Conservation (phyloP, 441 rosid genomes). For the Erysimum cheiri region DNA sequence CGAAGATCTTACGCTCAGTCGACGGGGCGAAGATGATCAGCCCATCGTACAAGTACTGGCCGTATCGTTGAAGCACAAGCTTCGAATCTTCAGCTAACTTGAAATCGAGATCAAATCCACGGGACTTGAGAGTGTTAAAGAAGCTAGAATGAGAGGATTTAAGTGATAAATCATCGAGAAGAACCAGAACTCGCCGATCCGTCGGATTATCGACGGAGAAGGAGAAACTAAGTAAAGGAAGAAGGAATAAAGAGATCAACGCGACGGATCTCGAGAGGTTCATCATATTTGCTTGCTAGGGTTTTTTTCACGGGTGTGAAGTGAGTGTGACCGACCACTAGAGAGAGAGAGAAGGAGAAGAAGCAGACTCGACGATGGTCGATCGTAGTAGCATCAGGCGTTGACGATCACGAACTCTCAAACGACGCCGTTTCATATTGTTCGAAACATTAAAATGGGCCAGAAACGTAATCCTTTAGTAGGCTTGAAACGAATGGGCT, state of each 20-base stretch:
- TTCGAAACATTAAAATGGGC: constrained; percentile 2
- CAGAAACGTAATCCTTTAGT: not conserved
- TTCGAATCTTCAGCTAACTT: constrained; percentile 79
- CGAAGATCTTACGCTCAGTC: constrained; percentile 62
- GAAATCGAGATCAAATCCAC: constrained; percentile 79
- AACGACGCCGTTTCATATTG: not conserved
- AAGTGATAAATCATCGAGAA: constrained; percentile 78
- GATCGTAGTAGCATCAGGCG: constrained; percentile 26
- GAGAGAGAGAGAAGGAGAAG: constrained; percentile 34
- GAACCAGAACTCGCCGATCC: constrained; percentile 68
- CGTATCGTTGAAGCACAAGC: constrained; percentile 76
- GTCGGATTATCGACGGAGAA: constrained; percentile 69
- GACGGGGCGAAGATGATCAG: constrained; percentile 78
- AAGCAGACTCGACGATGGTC: constrained; percentile 25
- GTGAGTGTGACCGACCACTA: constrained; percentile 37
- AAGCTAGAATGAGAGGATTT: constrained; percentile 84
- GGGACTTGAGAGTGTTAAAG: constrained; percentile 71
- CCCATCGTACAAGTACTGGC: constrained; percentile 81
- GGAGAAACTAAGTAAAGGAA: constrained; percentile 60
- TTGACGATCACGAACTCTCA: constrained; percentile 11
- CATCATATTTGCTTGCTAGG: constrained; percentile 47
- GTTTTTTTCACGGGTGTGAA: constrained; percentile 34
- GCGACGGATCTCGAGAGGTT: constrained; percentile 50
- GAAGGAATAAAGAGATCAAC: constrained; percentile 46
- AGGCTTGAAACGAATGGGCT: not conserved